phyloP scores from a whole-genome alignment of 1,284 basidiomycete genomes.

The Trametes polyzona region DNA sequence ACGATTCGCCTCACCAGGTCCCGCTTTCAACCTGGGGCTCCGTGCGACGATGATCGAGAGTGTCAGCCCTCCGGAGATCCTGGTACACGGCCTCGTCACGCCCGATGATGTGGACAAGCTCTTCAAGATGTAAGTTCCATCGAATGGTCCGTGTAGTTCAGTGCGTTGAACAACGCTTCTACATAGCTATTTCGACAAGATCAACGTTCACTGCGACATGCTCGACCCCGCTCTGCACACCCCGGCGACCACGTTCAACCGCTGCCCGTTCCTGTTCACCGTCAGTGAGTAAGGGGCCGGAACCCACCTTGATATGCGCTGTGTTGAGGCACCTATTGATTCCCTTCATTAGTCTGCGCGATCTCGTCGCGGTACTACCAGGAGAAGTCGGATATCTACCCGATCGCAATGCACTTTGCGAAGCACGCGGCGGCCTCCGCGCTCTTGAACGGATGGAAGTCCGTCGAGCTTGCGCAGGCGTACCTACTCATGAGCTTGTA shows the following conservation, averaged over 20 bases:
- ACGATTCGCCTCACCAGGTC: conserved; percentile 44
- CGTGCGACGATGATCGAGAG: conserved; percentile 78
- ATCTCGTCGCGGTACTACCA: conserved; percentile 76
- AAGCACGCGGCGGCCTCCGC: conserved; percentile 80
- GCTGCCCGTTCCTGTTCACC: conserved; percentile 83
- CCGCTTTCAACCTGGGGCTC: conserved; percentile 67
- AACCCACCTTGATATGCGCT: too few relatives aligned
- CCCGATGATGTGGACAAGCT: conserved; percentile 81
- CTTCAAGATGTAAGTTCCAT: conserved; percentile 74
- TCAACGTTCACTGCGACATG: conserved; percentile 78
- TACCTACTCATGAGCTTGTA: conserved; percentile 81
- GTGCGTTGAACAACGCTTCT: conserved; percentile 1
- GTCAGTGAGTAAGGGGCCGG: conserved; percentile 77
- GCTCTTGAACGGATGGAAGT: conserved; percentile 79
- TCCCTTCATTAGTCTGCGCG: conserved; percentile 66
- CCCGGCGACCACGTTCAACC: conserved; percentile 69
- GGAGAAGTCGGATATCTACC: conserved; percentile 79
- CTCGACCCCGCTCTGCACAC: conserved; percentile 78
- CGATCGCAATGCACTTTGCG: conserved; percentile 86
- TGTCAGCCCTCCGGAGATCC: conserved; percentile 81
- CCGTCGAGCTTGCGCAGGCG: conserved; percentile 59
- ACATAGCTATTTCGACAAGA: conserved; percentile 66
- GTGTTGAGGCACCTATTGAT: not conserved
- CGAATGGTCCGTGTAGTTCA: not conserved
- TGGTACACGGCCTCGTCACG: conserved; percentile 80